Base-by-base conservation (phyloP, 495 filamentous ascomycete genomes). In the Hypomontagnella submonticulosa region DNA sequence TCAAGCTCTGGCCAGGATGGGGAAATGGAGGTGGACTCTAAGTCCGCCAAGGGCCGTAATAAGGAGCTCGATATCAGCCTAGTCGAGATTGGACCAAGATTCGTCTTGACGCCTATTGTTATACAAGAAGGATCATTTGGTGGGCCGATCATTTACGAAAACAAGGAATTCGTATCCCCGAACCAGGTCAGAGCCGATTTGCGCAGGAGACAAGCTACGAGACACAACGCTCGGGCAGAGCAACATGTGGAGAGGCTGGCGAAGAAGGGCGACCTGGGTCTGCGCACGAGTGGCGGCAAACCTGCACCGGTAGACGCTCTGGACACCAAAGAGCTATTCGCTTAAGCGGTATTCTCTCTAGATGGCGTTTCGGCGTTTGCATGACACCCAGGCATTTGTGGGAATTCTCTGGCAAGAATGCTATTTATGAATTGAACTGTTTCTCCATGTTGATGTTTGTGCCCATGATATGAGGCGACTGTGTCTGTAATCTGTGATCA, bases 71-170 rank as follows among this genome's bases (percentile, higher is more conserved):
- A 96, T 63, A 72, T 98, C 11, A 89, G 83, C 42, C 80, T 99
- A 42, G 89, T 97, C 1, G 95, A 99, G 80, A 97, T 99, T 57
- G 96, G 95, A 1, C 94, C 96, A 4, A 84, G 95, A 47, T 97
- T 98, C 71, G 94, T 98, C 16, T 79, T 98, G 49, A 97, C 94
- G 44, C 95, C 96, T 1, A 98, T 98, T 61, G 87, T 98, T 43
- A 97, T 99, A 65, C 85, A 97, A 53, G 95, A 99, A 76, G 91
- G 90, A 27, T 92, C 90, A 62, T 99, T 99, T 68, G 95, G 95
- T 51, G 95, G 95, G 0, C 96, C 96, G 1, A 91, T 98, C 55
- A 93, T 99, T 64, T 98, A 97, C 80, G 93, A 98, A 85, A 99
- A 99, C 77, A 96, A 95, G 83, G 91, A 97, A 71, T 99, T 97